Conservation (phyloP, 805 yeast genomes). For the Saturnispora dispora region DNA sequence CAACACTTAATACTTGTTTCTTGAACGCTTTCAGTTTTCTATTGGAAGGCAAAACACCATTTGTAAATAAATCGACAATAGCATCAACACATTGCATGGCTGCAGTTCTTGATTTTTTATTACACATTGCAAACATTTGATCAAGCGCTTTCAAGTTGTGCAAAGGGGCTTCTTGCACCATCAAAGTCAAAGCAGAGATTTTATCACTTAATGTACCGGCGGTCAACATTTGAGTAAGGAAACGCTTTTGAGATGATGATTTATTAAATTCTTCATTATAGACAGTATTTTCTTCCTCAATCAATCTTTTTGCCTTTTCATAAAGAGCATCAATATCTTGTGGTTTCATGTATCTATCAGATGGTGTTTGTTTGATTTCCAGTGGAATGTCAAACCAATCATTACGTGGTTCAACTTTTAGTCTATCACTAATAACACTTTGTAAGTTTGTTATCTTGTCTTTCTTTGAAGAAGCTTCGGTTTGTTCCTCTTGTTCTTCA, state of each 20-base stretch:
- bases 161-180: slow-evolving; percentile 90
- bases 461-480: slow-evolving; percentile 22
- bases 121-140: slow-evolving; percentile 66
- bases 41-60: slow-evolving; percentile 80
- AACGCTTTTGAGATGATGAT: slow-evolving; percentile 74
- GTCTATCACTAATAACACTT: slow-evolving; percentile 47
- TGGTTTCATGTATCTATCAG: slow-evolving; percentile 33
- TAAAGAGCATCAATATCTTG: slow-evolving; percentile 53
- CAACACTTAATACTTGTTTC: slow-evolving; percentile 50
- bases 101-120: slow-evolving; percentile 87
- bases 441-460: slow-evolving; percentile 29
- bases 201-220: slow-evolving; percentile 94
- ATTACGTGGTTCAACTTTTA: slow-evolving; percentile 49
- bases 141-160: slow-evolving; percentile 83
- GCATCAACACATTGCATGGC: slow-evolving; percentile 87
- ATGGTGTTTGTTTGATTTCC: slow-evolving; percentile 21
- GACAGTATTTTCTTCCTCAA: slow-evolving; percentile 60
- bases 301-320: slow-evolving; percentile 54
- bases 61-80: slow-evolving; percentile 75
- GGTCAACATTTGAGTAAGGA: slow-evolving; percentile 77
- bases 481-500: slow-evolving; percentile 24
- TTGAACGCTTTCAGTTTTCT: slow-evolving; percentile 74
- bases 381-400: slow-evolving; percentile 71
- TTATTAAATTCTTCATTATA: slow-evolving; percentile 69
- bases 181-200: slow-evolving; percentile 84